phyloP scores from a whole-genome alignment of 78 protist species.

The Carpediemonas membranifera region DNA sequence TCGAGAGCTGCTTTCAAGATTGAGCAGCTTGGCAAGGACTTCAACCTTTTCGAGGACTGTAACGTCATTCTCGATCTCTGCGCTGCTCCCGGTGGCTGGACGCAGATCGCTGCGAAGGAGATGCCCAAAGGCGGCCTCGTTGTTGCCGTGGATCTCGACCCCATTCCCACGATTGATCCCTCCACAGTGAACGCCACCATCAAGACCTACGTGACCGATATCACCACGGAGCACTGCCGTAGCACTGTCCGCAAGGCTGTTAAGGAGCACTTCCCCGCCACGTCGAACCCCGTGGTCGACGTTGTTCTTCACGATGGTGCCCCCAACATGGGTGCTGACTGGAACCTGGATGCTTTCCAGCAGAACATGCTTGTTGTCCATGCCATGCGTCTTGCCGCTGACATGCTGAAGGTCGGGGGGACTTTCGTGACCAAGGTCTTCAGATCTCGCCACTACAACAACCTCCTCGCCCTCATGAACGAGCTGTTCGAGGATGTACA shows the following conservation, averaged over 20 bases:
- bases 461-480: conserved; percentile 80
- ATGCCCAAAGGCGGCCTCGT: conserved; percentile 69
- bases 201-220: conserved; percentile 76
- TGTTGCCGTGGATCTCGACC: conserved; percentile 90
- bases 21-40: conserved; percentile 87
- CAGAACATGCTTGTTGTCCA: conserved; percentile 82
- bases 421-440: conserved; percentile 92
- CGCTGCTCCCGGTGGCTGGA: conserved; percentile 96
- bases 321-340: conserved; percentile 92
- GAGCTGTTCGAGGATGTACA: conserved; percentile 85
- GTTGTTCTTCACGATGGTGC: conserved; percentile 98
- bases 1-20: conserved; percentile 98
- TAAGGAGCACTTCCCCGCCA: too few species aligned
- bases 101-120: conserved; percentile 81
- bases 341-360: conserved; percentile 86
- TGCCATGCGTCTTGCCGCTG: conserved; percentile 81
- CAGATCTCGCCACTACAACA: conserved; percentile 84
- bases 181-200: neutral
- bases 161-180: conserved; percentile 74
- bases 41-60: conserved; percentile 66
- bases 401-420: conserved; percentile 52
- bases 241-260: conserved; percentile 40
- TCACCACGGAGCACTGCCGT: conserved; percentile 84
- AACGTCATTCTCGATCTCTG: conserved; percentile 90
- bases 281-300: too few species aligned